These are phyloP conservation scores for Parietaria judaica DNA, from an alignment of 306 rosid species.

Conservation along the genomic window DNA sequence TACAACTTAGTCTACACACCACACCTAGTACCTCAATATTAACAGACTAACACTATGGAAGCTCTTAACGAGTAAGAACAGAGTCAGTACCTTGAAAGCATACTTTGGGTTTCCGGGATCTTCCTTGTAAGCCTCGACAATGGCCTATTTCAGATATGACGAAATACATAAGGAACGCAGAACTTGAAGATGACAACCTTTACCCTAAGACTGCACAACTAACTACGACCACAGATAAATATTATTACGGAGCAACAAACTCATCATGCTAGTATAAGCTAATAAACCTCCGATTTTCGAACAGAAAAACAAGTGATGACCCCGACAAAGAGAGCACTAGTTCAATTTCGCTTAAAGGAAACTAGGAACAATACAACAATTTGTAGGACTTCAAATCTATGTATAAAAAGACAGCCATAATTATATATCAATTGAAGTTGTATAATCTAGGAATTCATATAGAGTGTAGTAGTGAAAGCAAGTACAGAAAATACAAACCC, in stretches of 20 bases:
- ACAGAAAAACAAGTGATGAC: too few species aligned
- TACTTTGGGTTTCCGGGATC: slow-evolving; percentile 85
- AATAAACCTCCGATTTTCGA: too few species aligned
- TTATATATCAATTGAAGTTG: neutral
- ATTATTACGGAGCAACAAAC: too few species aligned
- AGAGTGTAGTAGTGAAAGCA: neutral
- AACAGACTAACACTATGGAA: neutral
- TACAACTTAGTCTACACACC: neutral
- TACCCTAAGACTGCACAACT: too few species aligned
- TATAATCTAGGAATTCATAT: neutral
- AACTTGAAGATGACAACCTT: too few species aligned
- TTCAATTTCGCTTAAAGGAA: too few species aligned
- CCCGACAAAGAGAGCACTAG: too few species aligned
- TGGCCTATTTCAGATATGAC: slow-evolving; percentile 40
- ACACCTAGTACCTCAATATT: neutral
- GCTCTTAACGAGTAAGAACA: neutral
- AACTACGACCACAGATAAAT: too few species aligned
- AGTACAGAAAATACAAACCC: neutral
- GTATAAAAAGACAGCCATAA: neutral
- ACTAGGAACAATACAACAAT: too few species aligned
- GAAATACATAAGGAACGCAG: neutral
- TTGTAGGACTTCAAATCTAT: too few species aligned
- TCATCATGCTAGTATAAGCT: too few species aligned
- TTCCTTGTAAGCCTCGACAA: slow-evolving; percentile 80
- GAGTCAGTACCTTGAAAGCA: slow-evolving; percentile 58